Evolutionary conservation across 2,329 filamentous ascomycete species (phyloP).

Genomic region (Stromatinia cepivora): DNA sequence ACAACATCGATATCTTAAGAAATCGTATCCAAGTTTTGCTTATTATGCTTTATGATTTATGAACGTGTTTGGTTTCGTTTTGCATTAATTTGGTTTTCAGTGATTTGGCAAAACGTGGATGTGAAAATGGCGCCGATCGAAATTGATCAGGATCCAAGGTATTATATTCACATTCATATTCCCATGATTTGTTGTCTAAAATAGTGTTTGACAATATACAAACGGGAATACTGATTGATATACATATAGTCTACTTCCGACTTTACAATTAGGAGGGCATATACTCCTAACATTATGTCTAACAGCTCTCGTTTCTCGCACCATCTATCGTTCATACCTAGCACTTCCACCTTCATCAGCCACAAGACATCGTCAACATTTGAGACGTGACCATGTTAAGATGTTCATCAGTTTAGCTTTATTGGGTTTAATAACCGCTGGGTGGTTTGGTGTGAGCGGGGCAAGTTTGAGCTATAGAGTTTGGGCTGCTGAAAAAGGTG

Average conservation of each 20-base stretch:
- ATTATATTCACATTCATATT: conserved; percentile 1
- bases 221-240: conserved; percentile 10
- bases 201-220: conserved; percentile 6
- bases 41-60: not conserved
- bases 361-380: conserved; percentile 41
- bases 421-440: conserved; percentile 48
- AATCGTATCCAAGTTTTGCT: not conserved
- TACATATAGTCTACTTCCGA: conserved; percentile 26
- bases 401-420: conserved; percentile 49
- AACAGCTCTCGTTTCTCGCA: conserved; percentile 30
- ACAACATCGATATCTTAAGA: not conserved
- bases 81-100: not conserved
- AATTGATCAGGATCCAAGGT: conserved; percentile 22
- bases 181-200: not conserved
- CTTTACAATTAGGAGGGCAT: conserved; percentile 28
- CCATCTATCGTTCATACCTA: conserved; percentile 38
- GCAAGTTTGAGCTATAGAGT: conserved; percentile 50
- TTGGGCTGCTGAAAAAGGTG: conserved; percentile 49
- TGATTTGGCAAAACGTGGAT: not conserved
- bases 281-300: conserved; percentile 30
- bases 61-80: not conserved
- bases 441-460: conserved; percentile 48
- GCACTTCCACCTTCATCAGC: conserved; percentile 43
- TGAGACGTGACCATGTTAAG: conserved; percentile 38
- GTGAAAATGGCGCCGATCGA: conserved; percentile 24